These are phyloP conservation scores for Yamadazyma taylorii DNA, from an alignment of 1,139 yeast genomes.

Conservation along the genomic window DNA sequence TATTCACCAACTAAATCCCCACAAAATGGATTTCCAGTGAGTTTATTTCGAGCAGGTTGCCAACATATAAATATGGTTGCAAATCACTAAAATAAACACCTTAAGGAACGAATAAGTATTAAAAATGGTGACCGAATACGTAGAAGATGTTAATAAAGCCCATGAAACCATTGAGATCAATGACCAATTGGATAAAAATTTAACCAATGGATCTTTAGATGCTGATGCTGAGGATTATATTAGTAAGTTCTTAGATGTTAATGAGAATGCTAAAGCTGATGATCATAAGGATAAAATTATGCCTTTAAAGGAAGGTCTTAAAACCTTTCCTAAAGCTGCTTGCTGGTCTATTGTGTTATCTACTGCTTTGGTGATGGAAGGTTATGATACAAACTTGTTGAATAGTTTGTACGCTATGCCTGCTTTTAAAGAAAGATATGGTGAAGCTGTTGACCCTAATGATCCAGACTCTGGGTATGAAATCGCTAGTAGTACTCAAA, in stretches of 20 bases:
- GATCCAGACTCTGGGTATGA: slow-evolving; percentile 30
- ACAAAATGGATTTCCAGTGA: too few relatives aligned
- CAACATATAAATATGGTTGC: slow-evolving; percentile 8
- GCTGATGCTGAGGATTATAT: slow-evolving; percentile 34
- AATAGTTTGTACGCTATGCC: slow-evolving; percentile 39
- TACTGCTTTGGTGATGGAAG: slow-evolving; percentile 44
- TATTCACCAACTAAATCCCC: too few relatives aligned
- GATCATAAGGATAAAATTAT: slow-evolving; percentile 42
- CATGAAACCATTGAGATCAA: slow-evolving; percentile 3
- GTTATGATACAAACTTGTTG: slow-evolving; percentile 41
- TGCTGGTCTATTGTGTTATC: slow-evolving; percentile 42
- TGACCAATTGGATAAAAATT: slow-evolving; percentile 6
- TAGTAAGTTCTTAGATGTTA: slow-evolving; percentile 44
- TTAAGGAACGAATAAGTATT: background rate
- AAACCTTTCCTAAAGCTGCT: slow-evolving; percentile 42
- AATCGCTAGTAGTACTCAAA: slow-evolving; percentile 50
- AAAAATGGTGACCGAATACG: slow-evolving; percentile 1
- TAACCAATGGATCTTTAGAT: slow-evolving; percentile 12
- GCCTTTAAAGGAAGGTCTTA: slow-evolving; percentile 43
- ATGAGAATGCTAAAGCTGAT: slow-evolving; percentile 38
- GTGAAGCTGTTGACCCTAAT: slow-evolving; percentile 19
- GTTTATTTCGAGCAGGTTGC: too few relatives aligned
- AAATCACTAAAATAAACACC: slow-evolving; percentile 2
- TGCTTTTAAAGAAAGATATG: slow-evolving; percentile 36
- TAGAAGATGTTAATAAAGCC: slow-evolving; percentile 8